phyloP scores from a whole-genome alignment of 163 green algal species.

The Prototheca cutis region DNA sequence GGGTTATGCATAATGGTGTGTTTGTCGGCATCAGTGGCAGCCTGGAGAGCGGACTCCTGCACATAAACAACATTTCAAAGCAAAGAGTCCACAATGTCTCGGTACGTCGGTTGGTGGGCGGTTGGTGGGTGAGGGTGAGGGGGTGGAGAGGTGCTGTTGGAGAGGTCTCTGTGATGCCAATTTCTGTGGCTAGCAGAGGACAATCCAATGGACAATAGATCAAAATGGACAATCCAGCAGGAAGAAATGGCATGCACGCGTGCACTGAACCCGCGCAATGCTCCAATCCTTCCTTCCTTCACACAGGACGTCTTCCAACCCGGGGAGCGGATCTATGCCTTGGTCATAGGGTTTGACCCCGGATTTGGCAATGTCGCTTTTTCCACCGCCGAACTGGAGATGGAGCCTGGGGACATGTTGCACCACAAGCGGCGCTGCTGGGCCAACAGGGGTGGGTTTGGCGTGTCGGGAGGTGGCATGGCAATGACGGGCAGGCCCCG shows the following conservation, averaged over 20 bases:
- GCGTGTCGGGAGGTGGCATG: neutral
- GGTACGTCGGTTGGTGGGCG: too few relatives aligned
- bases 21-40: conserved; percentile 49
- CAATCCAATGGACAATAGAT: too few relatives aligned
- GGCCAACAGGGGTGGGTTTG: neutral
- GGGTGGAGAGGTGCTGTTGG: too few relatives aligned
- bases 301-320: neutral
- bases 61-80: conserved; percentile 50
- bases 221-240: too few relatives aligned
- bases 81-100: too few relatives aligned
- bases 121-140: too few relatives aligned
- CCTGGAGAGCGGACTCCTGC: conserved; percentile 35
- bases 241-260: too few relatives aligned
- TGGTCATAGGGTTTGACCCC: neutral
- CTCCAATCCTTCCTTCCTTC: too few relatives aligned
- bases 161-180: too few relatives aligned
- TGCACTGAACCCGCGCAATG: too few relatives aligned
- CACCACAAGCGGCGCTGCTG: neutral
- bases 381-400: neutral
- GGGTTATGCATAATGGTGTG: conserved; percentile 39
- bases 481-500: neutral
- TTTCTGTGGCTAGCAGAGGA: too few relatives aligned
- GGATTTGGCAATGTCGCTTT: neutral
- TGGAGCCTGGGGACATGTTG: neutral
- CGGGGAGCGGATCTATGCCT: neutral